Evolutionary conservation across 1,284 basidiomycete species (phyloP).

Genomic region (Moniliophthora roreri): DNA sequence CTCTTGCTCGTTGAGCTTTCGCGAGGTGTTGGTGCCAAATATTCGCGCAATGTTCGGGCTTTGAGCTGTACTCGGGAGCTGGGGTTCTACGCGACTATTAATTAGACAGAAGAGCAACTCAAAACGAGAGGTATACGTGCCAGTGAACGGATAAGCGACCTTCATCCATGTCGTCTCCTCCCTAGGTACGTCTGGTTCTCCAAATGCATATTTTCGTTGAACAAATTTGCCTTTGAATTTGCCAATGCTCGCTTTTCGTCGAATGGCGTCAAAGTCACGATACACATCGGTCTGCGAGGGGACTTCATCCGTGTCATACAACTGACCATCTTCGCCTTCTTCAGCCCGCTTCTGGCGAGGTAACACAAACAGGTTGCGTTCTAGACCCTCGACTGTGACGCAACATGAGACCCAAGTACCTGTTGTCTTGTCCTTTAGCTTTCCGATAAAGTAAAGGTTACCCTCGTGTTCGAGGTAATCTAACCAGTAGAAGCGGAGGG

Average conservation of each 20-base stretch:
- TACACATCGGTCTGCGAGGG: slow-evolving; percentile 75
- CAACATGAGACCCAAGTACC: slow-evolving; percentile 83
- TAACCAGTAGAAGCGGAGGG: slow-evolving; percentile 91
- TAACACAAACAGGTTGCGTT: slow-evolving; percentile 94
- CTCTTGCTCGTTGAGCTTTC: slow-evolving; percentile 89
- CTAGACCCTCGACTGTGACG: slow-evolving; percentile 81
- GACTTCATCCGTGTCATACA: slow-evolving; percentile 76
- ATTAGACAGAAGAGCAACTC: background rate
- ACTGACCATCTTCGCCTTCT: slow-evolving; percentile 52
- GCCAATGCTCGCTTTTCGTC: slow-evolving; percentile 70
- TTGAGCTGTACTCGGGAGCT: slow-evolving; percentile 69
- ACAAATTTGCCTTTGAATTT: slow-evolving; percentile 88
- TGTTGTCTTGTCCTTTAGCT: slow-evolving; percentile 76
- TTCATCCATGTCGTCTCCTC: slow-evolving; percentile 90
- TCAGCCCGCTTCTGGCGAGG: slow-evolving; percentile 72
- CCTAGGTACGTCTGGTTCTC: slow-evolving; percentile 79
- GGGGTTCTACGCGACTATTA: slow-evolving; percentile 41
- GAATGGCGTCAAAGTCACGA: slow-evolving; percentile 81
- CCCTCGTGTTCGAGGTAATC: slow-evolving; percentile 87
- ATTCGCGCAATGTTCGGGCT: slow-evolving; percentile 87
- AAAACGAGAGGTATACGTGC: slow-evolving; percentile 37
- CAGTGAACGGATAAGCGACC: slow-evolving; percentile 83
- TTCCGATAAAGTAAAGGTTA: slow-evolving; percentile 83
- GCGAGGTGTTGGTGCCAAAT: slow-evolving; percentile 95
- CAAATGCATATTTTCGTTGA: slow-evolving; percentile 91